Evolutionary conservation across 1,139 yeast species (phyloP), one percentile per base, ranked within the genome.

Genomic region (Geotrichum histeridarum): DNA sequence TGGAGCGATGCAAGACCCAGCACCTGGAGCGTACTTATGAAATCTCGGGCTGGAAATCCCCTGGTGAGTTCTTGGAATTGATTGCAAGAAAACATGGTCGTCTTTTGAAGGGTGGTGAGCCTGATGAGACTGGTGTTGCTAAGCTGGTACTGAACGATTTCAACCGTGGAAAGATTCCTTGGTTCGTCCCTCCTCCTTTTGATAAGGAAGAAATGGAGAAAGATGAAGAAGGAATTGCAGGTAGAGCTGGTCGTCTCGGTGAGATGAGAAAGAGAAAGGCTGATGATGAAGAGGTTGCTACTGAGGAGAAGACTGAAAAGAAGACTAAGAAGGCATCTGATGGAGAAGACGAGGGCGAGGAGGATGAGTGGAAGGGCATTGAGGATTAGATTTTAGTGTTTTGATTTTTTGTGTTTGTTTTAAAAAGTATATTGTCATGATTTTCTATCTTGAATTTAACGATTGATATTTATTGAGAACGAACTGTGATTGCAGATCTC

Each of bases 1-100:
- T 93, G 65, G 79, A 76, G 58, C 89, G 93, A 66, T 91, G 97
- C 73, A 87, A 93, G 71, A 77, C 84, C 61, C 86, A 88, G 69
- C 97, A 93, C 75, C 75, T 93, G 67, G 98, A 93, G 71, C 82
- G 98, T 74, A 93, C 99, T 0, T 93, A 93, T 69, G 98, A 91
- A 71, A 79, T 93, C 50, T 82, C 86, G 57, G 98, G 98, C 7
- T 93, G 99, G 99, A 77, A 77, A 48, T 83, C 89, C 59, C 77
- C 95, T 56, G 77, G 82, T 4, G 96, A 90, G 65, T 93, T 93
- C 66, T 79, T 93, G 60, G 97, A 91, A 70, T 74, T 89, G 65
- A 77, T 93, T 64, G 99, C 99, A 1, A 82, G 95, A 69, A 93
- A 91, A 71, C 87, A 82, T 54, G 99, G 99, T 60, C 82, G 96